Evolutionary conservation across 345 rosid genomes (phyloP).

Genomic region (Pistacia vera): DNA sequence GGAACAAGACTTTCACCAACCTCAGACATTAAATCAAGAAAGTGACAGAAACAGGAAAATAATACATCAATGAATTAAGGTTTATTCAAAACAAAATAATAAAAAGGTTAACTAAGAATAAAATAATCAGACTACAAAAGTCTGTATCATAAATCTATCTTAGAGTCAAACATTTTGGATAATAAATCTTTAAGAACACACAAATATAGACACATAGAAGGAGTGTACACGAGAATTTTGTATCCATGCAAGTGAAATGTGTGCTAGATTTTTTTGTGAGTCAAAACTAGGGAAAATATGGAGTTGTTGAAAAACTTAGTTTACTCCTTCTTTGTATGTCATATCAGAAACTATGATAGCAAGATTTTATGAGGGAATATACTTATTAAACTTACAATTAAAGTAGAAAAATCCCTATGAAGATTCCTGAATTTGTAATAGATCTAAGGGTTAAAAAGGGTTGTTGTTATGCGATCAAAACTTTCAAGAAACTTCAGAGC

Average conservation of each 20-base stretch:
- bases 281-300: neutral
- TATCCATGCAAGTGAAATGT: no score
- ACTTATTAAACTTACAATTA: no score
- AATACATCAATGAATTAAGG: neutral
- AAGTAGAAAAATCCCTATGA: no score
- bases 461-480: no score
- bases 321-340: neutral
- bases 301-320: neutral
- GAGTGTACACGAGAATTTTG: neutral
- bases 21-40: slow-evolving; percentile 17
- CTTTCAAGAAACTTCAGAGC: no score
- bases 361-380: neutral
- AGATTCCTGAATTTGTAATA: no score
- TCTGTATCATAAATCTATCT: neutral
- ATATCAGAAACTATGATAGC: neutral
- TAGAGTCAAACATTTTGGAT: neutral
- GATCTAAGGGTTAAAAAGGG: no score
- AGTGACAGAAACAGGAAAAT: neutral
- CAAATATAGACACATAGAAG: neutral
- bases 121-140: neutral
- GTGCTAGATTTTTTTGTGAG: neutral
- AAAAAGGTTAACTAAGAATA: neutral
- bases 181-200: neutral
- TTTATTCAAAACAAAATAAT: neutral
- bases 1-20: slow-evolving; percentile 11